Evolutionary conservation across 768 basidiomycete species (phyloP).

Genomic region (Termitomyces sp.): DNA sequence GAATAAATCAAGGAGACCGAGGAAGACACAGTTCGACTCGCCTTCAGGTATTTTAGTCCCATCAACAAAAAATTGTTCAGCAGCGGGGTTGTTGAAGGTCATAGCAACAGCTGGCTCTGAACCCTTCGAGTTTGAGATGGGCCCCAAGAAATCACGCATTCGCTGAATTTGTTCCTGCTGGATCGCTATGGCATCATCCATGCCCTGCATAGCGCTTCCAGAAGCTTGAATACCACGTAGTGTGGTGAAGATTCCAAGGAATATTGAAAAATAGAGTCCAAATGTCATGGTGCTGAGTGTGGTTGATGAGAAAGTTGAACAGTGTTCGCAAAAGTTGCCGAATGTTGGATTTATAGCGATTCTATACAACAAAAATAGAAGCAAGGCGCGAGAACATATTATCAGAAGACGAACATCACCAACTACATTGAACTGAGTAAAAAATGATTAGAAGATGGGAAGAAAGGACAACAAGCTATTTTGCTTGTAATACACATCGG

Average conservation of each 20-base stretch:
- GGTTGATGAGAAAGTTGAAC: neutral
- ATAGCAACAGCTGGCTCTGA: constrained; percentile 29
- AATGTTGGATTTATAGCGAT: neutral
- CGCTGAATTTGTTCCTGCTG: constrained; percentile 40
- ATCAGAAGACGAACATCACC: constrained; percentile 2
- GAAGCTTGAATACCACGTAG: constrained; percentile 15
- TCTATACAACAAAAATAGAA: constrained; percentile 11
- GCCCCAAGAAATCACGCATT: constrained; percentile 31
- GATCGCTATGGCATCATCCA: constrained; percentile 38
- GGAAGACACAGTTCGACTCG: constrained; percentile 13
- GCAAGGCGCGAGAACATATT: constrained; percentile 1
- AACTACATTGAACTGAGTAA: neutral
- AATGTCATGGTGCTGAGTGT: neutral
- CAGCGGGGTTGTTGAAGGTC: constrained; percentile 58
- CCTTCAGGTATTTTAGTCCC: constrained; percentile 41
- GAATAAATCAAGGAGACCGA: neutral
- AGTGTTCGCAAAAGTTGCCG: neutral
- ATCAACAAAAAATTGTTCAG: constrained; percentile 43
- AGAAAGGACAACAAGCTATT: neutral
- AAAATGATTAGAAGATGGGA: neutral
- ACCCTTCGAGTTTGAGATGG: constrained; percentile 12
- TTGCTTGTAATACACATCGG: neutral
- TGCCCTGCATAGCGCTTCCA: constrained; percentile 28
- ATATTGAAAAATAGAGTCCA: neutral
- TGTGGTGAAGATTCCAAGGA: constrained; percentile 13